Evolutionary conservation across 768 basidiomycete genomes (phyloP), one percentile per base, ranked within the genome.

Genomic region (Podaxis sp.): DNA sequence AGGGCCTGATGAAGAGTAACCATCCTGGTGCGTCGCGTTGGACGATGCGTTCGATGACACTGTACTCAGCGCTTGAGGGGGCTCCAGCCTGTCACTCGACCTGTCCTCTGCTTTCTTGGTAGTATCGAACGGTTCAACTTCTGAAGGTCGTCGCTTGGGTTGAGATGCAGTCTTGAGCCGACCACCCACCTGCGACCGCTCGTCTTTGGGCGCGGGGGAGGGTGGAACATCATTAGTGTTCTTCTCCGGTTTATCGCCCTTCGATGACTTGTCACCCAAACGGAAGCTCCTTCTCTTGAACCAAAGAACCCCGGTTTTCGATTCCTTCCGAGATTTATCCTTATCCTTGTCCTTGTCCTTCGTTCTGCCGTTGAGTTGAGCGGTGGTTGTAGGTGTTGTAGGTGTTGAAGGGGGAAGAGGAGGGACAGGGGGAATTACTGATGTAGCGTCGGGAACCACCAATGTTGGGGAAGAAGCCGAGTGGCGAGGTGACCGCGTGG

Each of bases 241-340:
- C 61, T 54, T 63, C 13, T 69, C 66, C 8, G 13, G 7, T 15
- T 50, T 50, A 24, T 50, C 49, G 55, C 55, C 38, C 51, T 64
- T 63, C 17, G 61, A 46, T 46, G 43, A 49, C 47, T 78, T 78
- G 24, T 81, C 75, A 13, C 69, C 70, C 33, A 75, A 40, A 55
- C 75, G 74, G 62, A 82, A 70, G 66, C 81, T 85, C 71, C 81
- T 85, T 56, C 83, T 78, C 69, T 81, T 82, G 66, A 85, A 85
- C 85, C 85, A 87, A 3, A 68, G 65, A 17, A 46, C 43, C 40
- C 77, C 76, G 15, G 76, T 52, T 24, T 57, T 64, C n/a, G 67
- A 65, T 66, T 80, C 81, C 59, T 77, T 77, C 47, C 76, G 78
- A 13, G 77, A 77, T 71, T 73, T 71, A 46, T 77, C 75, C 67